Percentiles rank a stretch among this genome's conserved stretches.
Evolutionary conservation across 768 basidiomycete genomes (phyloP).

Genomic region (Lenzites betulinus): DNA sequence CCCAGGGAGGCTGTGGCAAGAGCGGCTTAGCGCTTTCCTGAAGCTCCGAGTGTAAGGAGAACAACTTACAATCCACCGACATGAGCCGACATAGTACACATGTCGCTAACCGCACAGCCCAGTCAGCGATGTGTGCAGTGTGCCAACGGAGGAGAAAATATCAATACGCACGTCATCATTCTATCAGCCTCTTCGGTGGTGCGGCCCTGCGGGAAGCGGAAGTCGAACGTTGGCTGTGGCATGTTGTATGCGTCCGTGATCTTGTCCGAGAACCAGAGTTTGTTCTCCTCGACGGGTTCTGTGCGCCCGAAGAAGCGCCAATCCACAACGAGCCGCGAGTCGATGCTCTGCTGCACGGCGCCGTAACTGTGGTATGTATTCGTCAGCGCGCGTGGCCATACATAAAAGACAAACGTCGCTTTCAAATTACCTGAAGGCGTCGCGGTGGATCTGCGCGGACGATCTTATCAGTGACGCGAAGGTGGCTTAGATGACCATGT

Average conservation of each 20-base stretch:
- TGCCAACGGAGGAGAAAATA: too few species aligned
- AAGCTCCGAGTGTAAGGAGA: neutral
- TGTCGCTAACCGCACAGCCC: slow-evolving; percentile 17
- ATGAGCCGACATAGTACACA: slow-evolving; percentile 33
- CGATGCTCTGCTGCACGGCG: slow-evolving; percentile 31
- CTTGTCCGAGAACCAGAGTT: slow-evolving; percentile 21
- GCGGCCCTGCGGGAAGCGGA: slow-evolving; percentile 14
- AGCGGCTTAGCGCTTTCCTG: neutral
- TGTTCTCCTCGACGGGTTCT: slow-evolving; percentile 22
- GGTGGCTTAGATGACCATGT: too few species aligned
- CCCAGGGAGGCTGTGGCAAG: slow-evolving; percentile 29
- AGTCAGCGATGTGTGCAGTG: too few species aligned
- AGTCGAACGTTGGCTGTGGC: slow-evolving; percentile 38
- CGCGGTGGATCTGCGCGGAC: slow-evolving; percentile 37
- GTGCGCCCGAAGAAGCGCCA: slow-evolving; percentile 32
- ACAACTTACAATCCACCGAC: slow-evolving; percentile 31
- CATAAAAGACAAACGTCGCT: too few species aligned
- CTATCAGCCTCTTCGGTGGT: slow-evolving; percentile 19
- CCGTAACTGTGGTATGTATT: slow-evolving; percentile 33
- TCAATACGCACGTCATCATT: slow-evolving; percentile 27
- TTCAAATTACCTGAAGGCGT: slow-evolving; percentile 30
- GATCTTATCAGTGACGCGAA: neutral
- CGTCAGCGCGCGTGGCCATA: too few species aligned
- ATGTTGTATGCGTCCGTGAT: slow-evolving; percentile 34
- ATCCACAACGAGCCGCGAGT: slow-evolving; percentile 38